Percentiles rank a stretch among this genome's conserved stretches.
These are phyloP conservation scores for Knufia fluminis DNA, from an alignment of 2,329 filamentous ascomycete genomes.

Conservation along the genomic window DNA sequence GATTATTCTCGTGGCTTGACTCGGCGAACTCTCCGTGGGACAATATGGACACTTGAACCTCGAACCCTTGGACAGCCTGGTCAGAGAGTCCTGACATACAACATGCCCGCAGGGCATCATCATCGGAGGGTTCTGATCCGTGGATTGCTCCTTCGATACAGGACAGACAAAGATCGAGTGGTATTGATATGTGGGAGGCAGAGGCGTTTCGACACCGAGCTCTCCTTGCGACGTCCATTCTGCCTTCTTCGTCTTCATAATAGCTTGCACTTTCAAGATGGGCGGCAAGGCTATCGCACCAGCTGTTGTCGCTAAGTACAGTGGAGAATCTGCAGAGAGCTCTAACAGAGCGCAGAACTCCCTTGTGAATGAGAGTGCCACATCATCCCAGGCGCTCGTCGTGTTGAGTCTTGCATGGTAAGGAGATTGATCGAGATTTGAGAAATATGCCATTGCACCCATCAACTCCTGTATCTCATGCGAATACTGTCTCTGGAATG, in stretches of 20 bases:
- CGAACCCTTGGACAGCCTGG: slow-evolving; percentile 66
- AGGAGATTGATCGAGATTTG: slow-evolving; percentile 66
- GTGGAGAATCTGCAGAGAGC: slow-evolving; percentile 79
- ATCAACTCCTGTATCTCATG: slow-evolving; percentile 73
- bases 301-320: slow-evolving; percentile 87
- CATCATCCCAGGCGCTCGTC: slow-evolving; percentile 67
- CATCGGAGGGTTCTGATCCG: slow-evolving; percentile 87
- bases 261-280: slow-evolving; percentile 75
- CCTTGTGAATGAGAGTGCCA: slow-evolving; percentile 76
- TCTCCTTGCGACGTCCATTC: slow-evolving; percentile 93
- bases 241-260: slow-evolving; percentile 80
- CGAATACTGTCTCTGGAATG: slow-evolving; percentile 66
- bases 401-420: slow-evolving; percentile 73
- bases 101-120: slow-evolving; percentile 95
- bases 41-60: slow-evolving; percentile 96
- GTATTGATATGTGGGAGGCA: slow-evolving; percentile 61
- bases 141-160: slow-evolving; percentile 92
- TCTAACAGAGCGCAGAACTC: slow-evolving; percentile 92
- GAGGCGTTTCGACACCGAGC: slow-evolving; percentile 65
- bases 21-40: slow-evolving; percentile 68
- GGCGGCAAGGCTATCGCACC: slow-evolving; percentile 85
- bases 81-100: slow-evolving; percentile 73
- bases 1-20: slow-evolving; percentile 66
- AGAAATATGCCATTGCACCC: slow-evolving; percentile 67
- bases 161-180: slow-evolving; percentile 97